Evolutionary conservation across 2,329 filamentous ascomycete species (phyloP).

Genomic region (Immersiporthe knoxdaviesiana): DNA sequence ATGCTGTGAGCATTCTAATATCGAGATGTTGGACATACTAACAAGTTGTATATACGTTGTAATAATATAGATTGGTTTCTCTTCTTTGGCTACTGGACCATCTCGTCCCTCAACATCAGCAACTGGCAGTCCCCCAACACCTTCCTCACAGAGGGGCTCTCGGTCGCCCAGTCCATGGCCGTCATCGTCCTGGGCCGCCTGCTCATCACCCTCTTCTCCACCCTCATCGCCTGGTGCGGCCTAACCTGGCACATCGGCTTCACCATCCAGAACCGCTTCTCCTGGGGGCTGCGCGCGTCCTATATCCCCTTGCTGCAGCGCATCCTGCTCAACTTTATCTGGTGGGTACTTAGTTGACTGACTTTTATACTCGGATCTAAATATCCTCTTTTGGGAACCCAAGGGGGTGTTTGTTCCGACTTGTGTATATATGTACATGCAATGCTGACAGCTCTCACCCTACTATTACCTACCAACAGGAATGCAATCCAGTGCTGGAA

Average conservation of each 20-base stretch:
- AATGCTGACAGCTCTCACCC: too few species aligned
- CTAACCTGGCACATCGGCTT: slow-evolving; percentile 55
- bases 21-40: background rate
- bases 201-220: slow-evolving; percentile 47
- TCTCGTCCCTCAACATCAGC: slow-evolving; percentile 46
- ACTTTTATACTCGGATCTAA: too few species aligned
- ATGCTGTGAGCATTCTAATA: too few species aligned
- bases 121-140: slow-evolving; percentile 49
- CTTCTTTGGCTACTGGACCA: slow-evolving; percentile 28
- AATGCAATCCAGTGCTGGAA: slow-evolving; percentile 37
- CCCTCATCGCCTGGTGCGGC: slow-evolving; percentile 51
- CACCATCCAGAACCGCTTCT: slow-evolving; percentile 53
- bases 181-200: slow-evolving; percentile 49
- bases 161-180: slow-evolving; percentile 49
- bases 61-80: slow-evolving; percentile 27
- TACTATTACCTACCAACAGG: too few species aligned
- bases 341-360: slow-evolving; percentile 34
- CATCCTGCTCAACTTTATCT: slow-evolving; percentile 54
- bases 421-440: too few species aligned
- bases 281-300: slow-evolving; percentile 52
- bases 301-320: slow-evolving; percentile 53
- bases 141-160: slow-evolving; percentile 50
- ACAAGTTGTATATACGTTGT: background rate
- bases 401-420: too few species aligned
- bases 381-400: too few species aligned